Evolutionary conservation across 1,284 basidiomycete species (phyloP).

Genomic region (Ceratobasidium sp.): DNA sequence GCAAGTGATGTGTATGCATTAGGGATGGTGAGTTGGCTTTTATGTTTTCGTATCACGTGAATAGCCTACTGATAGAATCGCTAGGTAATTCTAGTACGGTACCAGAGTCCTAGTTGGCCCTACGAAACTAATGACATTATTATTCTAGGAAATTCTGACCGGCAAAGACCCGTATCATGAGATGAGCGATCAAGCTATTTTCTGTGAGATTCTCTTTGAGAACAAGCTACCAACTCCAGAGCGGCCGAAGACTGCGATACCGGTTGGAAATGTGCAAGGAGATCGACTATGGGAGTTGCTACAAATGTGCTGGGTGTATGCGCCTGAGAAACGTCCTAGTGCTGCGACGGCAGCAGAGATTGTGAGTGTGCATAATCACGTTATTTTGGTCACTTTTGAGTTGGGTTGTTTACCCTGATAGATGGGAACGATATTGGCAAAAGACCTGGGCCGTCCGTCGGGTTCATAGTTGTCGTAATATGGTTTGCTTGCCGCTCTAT

Average conservation of each 20-base stretch:
- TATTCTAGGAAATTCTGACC: slow-evolving; percentile 6
- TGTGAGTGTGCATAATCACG: background rate
- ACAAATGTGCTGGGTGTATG: background rate
- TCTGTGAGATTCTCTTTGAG: background rate
- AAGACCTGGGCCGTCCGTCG: too few relatives aligned
- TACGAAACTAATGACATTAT: background rate
- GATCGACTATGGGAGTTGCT: slow-evolving; percentile 10
- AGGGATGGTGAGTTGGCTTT: slow-evolving; percentile 20
- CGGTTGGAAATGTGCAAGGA: background rate
- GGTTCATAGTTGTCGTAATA: too few relatives aligned
- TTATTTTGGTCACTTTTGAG: background rate
- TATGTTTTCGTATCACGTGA: background rate
- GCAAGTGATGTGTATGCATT: slow-evolving; percentile 20
- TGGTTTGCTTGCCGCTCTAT: too few relatives aligned
- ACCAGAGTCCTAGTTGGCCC: background rate
- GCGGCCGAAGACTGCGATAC: background rate
- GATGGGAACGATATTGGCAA: background rate
- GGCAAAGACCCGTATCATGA: background rate
- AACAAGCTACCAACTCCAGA: background rate
- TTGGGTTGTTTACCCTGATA: background rate
- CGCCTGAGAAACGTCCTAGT: background rate
- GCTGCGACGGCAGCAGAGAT: background rate
- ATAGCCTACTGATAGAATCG: too few relatives aligned
- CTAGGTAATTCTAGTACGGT: slow-evolving; percentile 7
- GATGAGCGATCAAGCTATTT: slow-evolving; percentile 1